Evolutionary conservation across 257 asterid species (phyloP), one percentile per base, ranked within the genome.

Genomic region (Jacaranda copaia): DNA sequence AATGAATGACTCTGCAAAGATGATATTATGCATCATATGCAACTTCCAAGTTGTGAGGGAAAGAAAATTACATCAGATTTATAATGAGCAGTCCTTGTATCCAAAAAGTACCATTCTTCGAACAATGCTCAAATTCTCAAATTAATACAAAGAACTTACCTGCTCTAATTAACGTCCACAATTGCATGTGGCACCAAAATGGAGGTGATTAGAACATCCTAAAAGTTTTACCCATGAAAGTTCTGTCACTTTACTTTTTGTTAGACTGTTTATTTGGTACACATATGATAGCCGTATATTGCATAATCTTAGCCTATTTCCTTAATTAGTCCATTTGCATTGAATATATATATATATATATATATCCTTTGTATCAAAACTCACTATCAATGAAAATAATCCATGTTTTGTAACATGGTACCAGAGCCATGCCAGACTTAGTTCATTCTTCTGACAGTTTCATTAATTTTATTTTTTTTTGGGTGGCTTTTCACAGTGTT

Each of bases 51-150:
- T 16, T 56, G 20, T 19, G 2, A 56, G 35, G 62, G 62, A 32
- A 56, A 36, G 10, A 62, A 53, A 56, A 66, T 55, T 53, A 52
- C 39, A 71, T 15, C 16, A 55, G 52, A 71, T 53, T 35, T 55
- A 62, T 12, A 32, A 62, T 16, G 15, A 62, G 19, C 18, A 9
- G 19, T 32, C 45, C 1, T 8, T 1, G 32, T 55, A 5, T 55
- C 32, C 61, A 55, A n/a, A 15, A 14, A 5, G 11, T 15, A n/a
- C 32, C 61, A 55, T 55, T 9, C n/a, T 2, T 6, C 32, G 0
- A 55, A n/a, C 61, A 51, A 12, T 12, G 57, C 57, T 3, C 8
- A 8, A 42, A 3, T 5, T 48, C 15, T 12, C 55, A 48, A 48
- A 48, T 48, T 48, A 8, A 48, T 12, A 48, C 10, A 9, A 48